A percentile compares a stretch with the other conserved stretches of the same genome.
These are phyloP conservation scores for Plenodomus biglobosus DNA, from an alignment of 2,329 filamentous ascomycete genomes.

Conservation along the genomic window DNA sequence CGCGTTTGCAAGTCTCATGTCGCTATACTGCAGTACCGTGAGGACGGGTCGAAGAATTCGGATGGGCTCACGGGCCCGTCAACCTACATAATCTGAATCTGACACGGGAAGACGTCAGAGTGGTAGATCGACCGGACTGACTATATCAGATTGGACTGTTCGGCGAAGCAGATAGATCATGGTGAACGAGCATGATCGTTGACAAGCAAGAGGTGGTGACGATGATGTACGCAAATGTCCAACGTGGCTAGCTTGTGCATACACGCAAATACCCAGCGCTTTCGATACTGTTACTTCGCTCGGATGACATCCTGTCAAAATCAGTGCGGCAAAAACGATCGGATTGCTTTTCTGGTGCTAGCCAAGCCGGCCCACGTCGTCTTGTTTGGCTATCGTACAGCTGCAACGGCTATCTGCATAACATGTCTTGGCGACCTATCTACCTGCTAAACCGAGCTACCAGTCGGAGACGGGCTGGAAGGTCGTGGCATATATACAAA, in stretches of 20 bases:
- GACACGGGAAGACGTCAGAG: conserved; percentile 19
- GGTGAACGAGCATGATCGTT: conserved; percentile 13
- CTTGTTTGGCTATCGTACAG: conserved; percentile 35
- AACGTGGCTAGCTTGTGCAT: conserved; percentile 29
- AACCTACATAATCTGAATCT: conserved; percentile 15
- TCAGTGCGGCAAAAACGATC: conserved; percentile 10
- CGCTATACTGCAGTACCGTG: conserved; percentile 10
- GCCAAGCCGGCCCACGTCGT: conserved; percentile 33
- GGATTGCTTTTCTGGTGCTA: conserved; percentile 32
- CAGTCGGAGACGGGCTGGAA: conserved; percentile 10
- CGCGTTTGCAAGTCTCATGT: conserved; percentile 21
- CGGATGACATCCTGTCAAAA: not conserved
- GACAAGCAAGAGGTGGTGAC: conserved; percentile 19
- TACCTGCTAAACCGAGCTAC: conserved; percentile 1
- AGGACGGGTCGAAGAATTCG: conserved; percentile 19
- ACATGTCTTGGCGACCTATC: conserved; percentile 25
- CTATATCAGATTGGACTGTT: conserved; percentile 3
- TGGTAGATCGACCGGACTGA: conserved; percentile 1
- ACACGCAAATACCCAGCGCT: conserved; percentile 22
- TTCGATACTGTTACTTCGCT: conserved; percentile 9
- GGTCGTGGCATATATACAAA: conserved; percentile 6
- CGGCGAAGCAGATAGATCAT: conserved; percentile 2
- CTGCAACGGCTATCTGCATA: conserved; percentile 32
- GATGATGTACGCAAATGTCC: conserved; percentile 4
- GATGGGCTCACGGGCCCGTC: conserved; percentile 11